These are phyloP conservation scores for Fusarium robinianum DNA, from an alignment of 2,329 filamentous ascomycete genomes.

Conservation along the genomic window DNA sequence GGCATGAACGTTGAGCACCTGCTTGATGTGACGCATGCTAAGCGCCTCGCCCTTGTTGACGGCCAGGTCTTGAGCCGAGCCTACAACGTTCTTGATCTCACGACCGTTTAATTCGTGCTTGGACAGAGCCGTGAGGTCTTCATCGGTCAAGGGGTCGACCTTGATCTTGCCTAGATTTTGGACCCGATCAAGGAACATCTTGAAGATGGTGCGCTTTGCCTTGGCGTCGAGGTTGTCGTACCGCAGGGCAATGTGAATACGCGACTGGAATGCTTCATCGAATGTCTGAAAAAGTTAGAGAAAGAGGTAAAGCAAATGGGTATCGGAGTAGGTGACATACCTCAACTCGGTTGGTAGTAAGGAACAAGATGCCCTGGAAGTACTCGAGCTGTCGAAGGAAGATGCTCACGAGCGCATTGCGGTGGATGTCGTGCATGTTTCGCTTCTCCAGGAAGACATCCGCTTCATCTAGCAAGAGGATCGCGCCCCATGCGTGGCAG, in stretches of 20 bases:
- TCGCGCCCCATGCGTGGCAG: slow-evolving; percentile 83
- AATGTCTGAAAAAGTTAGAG: slow-evolving; percentile 61
- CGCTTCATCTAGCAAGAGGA: slow-evolving; percentile 83
- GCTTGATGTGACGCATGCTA: slow-evolving; percentile 77
- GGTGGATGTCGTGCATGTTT: slow-evolving; percentile 80
- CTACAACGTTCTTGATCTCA: slow-evolving; percentile 87
- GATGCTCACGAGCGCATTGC: slow-evolving; percentile 84
- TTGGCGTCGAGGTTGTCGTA: slow-evolving; percentile 75
- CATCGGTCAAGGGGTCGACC: slow-evolving; percentile 64
- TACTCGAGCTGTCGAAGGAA: slow-evolving; percentile 88
- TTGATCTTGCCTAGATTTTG: slow-evolving; percentile 65
- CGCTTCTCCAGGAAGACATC: slow-evolving; percentile 85
- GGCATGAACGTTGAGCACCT: slow-evolving; percentile 82
- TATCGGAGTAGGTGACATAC: slow-evolving; percentile 38
- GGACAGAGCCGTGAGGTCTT: slow-evolving; percentile 69
- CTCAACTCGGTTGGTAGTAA: slow-evolving; percentile 86
- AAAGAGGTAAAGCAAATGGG: background rate
- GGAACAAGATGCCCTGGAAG: slow-evolving; percentile 87
- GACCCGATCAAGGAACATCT: slow-evolving; percentile 79
- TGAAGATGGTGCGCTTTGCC: slow-evolving; percentile 80
- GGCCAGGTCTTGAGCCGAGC: slow-evolving; percentile 81
- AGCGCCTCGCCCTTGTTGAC: slow-evolving; percentile 73
- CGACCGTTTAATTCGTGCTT: slow-evolving; percentile 65
- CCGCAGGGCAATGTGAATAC: slow-evolving; percentile 82
- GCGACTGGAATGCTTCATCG: slow-evolving; percentile 86